phyloP scores from a whole-genome alignment of 768 basidiomycete genomes.

The Agaricus sinodeliciosus region DNA sequence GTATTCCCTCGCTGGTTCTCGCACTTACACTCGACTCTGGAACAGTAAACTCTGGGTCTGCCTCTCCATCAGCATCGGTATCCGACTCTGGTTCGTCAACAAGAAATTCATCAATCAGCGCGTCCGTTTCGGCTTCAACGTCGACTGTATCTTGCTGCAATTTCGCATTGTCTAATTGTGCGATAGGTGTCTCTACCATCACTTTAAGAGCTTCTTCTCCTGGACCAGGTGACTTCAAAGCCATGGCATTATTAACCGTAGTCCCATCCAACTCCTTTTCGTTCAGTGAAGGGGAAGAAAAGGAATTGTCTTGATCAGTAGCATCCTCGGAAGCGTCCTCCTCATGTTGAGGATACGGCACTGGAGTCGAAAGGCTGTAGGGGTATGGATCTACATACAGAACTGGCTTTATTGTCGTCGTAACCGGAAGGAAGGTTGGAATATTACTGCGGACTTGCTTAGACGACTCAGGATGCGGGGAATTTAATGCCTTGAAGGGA shows the following conservation, averaged over 20 bases:
- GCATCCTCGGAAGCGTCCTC: conserved; percentile 21
- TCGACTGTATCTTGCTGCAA: not conserved
- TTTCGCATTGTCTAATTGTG: not conserved
- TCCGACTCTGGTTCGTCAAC: conserved; percentile 16
- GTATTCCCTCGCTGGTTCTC: not conserved
- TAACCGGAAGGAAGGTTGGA: not conserved
- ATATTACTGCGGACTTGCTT: not conserved
- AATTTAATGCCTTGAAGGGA: not conserved
- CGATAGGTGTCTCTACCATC: not conserved
- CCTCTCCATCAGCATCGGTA: conserved; percentile 29
- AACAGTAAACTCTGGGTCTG: conserved; percentile 27
- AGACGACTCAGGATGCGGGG: not conserved
- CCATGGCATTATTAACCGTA: conserved; percentile 8
- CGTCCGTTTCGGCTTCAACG: not conserved
- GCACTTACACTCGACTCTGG: conserved; percentile 3
- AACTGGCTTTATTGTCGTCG: conserved; percentile 17
- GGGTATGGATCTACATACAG: conserved; percentile 39
- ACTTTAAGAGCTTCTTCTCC: not conserved
- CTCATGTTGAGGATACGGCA: conserved; percentile 10
- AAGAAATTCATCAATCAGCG: conserved; percentile 2
- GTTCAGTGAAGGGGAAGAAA: conserved; percentile 20
- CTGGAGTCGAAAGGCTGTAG: conserved; percentile 40
- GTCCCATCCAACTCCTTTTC: conserved; percentile 16
- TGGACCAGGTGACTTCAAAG: conserved; percentile 19
- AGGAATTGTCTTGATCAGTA: conserved; percentile 22